Evolutionary conservation across 306 rosid genomes (phyloP), one percentile per base, ranked within the genome.

Genomic region (Sesbania bispinosa): DNA sequence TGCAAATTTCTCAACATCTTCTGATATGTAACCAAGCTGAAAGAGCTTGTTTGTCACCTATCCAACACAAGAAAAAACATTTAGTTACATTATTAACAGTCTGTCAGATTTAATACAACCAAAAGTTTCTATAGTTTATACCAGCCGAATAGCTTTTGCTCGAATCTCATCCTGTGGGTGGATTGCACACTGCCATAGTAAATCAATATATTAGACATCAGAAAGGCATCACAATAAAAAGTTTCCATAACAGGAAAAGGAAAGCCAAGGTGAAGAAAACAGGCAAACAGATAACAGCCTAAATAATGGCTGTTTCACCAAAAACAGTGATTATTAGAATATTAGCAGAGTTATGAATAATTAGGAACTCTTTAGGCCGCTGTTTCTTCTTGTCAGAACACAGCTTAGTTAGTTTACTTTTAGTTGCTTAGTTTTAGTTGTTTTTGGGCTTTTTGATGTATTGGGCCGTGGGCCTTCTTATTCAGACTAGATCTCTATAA

Each of bases 31-130:
- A 67, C 79, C 85, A 61, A 94, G 88, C 85, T 82, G 96, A 83
- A 85, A 94, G 57, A 94, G 97, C 84, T 94, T 94, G 88, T 91
- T 91, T 63, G 96, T 94, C 84, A 94, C 99, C 99, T 94, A 77
- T 64, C 43, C 52, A 73, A 73, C 9, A 72, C 36, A 62, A 62
- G 43, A 1, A 80, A 51, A 67, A 19, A n/a, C 62, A 43, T 39
- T 69, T 4, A 9, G 67, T 35, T 51, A 43, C 6, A 60, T 46
- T 15, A 62, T 59, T n/a, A 18, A 59, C 4, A 27, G 61, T 10
- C 61, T 10, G 58, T 46, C 16, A 71, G 69, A n/a, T 50, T 18
- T 64, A 45, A 47, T 67, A 65, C 30, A 61, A 43, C 52, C 59
- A 53, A 48, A 55, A 69, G 52, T 45, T 81, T 63, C 63, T 32